Percentiles rank a stretch among this genome's conserved stretches.
Conservation (phyloP, 2,329 filamentous ascomycete species). For the Exophiala viscosa region DNA sequence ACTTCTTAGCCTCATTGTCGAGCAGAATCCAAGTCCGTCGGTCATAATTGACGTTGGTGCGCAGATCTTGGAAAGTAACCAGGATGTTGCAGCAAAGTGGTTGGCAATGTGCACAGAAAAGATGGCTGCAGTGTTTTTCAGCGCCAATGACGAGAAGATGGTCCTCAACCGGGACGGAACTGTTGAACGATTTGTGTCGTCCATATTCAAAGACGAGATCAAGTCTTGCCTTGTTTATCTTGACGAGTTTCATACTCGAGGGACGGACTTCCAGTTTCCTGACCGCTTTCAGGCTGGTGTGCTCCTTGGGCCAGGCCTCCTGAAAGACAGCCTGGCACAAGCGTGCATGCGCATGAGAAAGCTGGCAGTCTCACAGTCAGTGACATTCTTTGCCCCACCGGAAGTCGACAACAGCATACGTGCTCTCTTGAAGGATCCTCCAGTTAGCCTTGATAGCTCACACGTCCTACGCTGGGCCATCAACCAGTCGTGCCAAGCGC, state of each 20-base stretch:
- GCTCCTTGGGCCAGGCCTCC: constrained; percentile 61
- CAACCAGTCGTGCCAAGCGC: constrained; percentile 52
- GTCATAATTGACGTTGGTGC: constrained; percentile 71
- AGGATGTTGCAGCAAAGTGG: constrained; percentile 54
- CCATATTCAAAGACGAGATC: constrained; percentile 55
- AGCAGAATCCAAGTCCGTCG: constrained; percentile 40
- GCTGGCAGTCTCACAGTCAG: constrained; percentile 62
- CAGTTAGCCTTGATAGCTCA: constrained; percentile 34
- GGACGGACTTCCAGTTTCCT: constrained; percentile 65
- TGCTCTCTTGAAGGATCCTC: constrained; percentile 19
- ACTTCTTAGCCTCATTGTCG: constrained; percentile 47
- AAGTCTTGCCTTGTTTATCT: constrained; percentile 63
- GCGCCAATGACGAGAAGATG: constrained; percentile 31
- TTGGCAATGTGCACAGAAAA: constrained; percentile 35
- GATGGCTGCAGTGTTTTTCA: constrained; percentile 57
- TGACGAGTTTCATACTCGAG: constrained; percentile 67
- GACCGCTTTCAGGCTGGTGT: constrained; percentile 59
- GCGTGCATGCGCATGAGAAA: constrained; percentile 70
- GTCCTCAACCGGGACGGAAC: constrained; percentile 32
- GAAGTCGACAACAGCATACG: constrained; percentile 59
- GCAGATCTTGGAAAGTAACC: constrained; percentile 63
- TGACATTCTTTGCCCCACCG: constrained; percentile 57
- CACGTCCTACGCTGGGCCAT: constrained; percentile 62
- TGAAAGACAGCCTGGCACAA: constrained; percentile 54
- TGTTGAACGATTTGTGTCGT: constrained; percentile 47